Percentiles rank a stretch among this genome's conserved stretches.
Evolutionary conservation across 2,329 filamentous ascomycete species (phyloP).

Genomic region (Nothophoma quercina): DNA sequence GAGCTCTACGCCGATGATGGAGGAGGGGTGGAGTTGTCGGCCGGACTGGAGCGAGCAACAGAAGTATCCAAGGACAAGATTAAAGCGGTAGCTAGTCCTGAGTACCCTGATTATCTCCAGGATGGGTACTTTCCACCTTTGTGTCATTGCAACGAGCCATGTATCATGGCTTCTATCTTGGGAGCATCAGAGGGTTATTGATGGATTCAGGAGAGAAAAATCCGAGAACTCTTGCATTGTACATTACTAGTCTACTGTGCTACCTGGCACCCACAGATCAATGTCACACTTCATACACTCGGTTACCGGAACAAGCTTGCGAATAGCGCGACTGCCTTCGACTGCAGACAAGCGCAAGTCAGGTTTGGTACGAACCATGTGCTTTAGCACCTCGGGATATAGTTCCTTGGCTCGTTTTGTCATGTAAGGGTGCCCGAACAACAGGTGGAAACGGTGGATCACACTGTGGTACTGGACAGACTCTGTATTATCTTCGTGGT

Average conservation of each 20-base stretch:
- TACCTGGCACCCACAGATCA: not conserved
- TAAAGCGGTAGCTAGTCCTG: not conserved
- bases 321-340: not conserved
- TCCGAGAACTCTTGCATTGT: too few relatives aligned
- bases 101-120: not conserved
- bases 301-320: not conserved
- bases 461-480: not conserved
- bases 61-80: not conserved
- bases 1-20: constrained; percentile 26
- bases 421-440: not conserved
- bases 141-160: constrained; percentile 3
- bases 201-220: not conserved
- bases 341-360: not conserved
- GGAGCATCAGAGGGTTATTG: not conserved
- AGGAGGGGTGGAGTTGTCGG: constrained; percentile 26
- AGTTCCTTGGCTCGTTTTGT: not conserved
- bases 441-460: not conserved
- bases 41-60: not conserved
- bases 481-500: not conserved
- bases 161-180: not conserved
- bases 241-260: not conserved
- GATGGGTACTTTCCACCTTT: not conserved
- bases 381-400: not conserved
- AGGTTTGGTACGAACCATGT: constrained; percentile 2
- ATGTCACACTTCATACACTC: not conserved